Evolutionary conservation across 2,329 filamentous ascomycete species (phyloP).

Genomic region (Colletotrichum tabaci): DNA sequence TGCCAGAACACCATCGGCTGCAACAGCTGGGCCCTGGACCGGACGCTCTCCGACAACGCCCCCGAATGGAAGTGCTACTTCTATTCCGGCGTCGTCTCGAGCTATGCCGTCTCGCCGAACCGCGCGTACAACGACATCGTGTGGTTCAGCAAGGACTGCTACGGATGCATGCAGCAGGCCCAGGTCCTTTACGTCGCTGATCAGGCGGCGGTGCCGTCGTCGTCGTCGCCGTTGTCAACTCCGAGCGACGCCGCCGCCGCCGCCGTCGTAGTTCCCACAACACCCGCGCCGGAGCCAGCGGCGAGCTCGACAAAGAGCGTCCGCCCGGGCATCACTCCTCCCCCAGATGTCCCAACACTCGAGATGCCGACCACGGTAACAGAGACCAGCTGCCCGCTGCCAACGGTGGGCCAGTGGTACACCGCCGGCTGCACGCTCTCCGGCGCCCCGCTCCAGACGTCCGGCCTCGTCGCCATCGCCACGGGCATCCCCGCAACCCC

Average conservation of each 20-base stretch:
- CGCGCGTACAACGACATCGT: background rate
- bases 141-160: background rate
- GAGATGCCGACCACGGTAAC: constrained; percentile 14
- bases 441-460: constrained; percentile 18
- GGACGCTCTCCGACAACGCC: background rate
- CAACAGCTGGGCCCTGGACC: constrained; percentile 8
- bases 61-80: background rate
- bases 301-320: constrained; percentile 9
- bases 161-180: background rate
- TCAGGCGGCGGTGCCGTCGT: no score
- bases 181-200: no score
- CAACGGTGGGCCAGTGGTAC: constrained; percentile 24
- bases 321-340: constrained; percentile 4
- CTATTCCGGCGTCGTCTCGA: background rate
- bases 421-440: constrained; percentile 28
- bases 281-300: no score
- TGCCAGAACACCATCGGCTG: constrained; percentile 6
- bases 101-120: background rate
- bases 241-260: no score
- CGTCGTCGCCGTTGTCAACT: background rate
- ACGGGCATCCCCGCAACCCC: constrained; percentile 23
- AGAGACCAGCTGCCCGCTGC: constrained; percentile 15
- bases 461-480: constrained; percentile 16
- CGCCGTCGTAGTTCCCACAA: background rate
- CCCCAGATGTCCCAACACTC: background rate